These are phyloP conservation scores for Stenogyne calaminthoides DNA, from an alignment of 305 asterid species.

Conservation along the genomic window DNA sequence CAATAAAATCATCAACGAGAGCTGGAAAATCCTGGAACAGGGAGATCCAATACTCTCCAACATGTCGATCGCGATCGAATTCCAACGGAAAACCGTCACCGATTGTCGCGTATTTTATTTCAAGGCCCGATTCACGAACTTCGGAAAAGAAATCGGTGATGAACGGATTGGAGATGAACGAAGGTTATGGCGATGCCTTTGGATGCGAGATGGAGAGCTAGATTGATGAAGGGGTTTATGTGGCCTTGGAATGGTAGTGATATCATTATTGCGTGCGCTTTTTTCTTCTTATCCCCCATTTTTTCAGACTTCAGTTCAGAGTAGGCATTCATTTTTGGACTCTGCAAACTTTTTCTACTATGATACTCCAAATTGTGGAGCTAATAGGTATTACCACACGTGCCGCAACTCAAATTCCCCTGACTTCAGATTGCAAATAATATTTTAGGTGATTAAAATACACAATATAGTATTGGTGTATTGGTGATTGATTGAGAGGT, in stretches of 20 bases:
- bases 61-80: slow-evolving; percentile 44
- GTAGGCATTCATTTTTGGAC: too few relatives aligned
- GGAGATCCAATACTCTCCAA: slow-evolving; percentile 35
- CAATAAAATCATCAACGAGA: slow-evolving; percentile 47
- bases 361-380: too few relatives aligned
- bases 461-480: too few relatives aligned
- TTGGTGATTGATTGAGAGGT: too few relatives aligned
- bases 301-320: too few relatives aligned
- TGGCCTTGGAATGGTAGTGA: slow-evolving; percentile 40
- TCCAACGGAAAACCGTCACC: slow-evolving; percentile 48
- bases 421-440: too few relatives aligned
- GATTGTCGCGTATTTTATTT: slow-evolving; percentile 48
- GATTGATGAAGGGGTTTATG: slow-evolving; percentile 36
- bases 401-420: too few relatives aligned
- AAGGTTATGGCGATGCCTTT: slow-evolving; percentile 45
- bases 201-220: slow-evolving; percentile 44
- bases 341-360: too few relatives aligned
- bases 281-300: slow-evolving; percentile 30
- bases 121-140: slow-evolving; percentile 37
- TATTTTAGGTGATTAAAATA: too few relatives aligned
- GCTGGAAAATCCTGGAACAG: slow-evolving; percentile 40
- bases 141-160: slow-evolving; percentile 41
- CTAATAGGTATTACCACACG: too few relatives aligned
- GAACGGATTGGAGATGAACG: slow-evolving; percentile 51
- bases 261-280: slow-evolving; percentile 36